Evolutionary conservation across 495 filamentous ascomycete species (phyloP).

Genomic region (Xylaria castorea): DNA sequence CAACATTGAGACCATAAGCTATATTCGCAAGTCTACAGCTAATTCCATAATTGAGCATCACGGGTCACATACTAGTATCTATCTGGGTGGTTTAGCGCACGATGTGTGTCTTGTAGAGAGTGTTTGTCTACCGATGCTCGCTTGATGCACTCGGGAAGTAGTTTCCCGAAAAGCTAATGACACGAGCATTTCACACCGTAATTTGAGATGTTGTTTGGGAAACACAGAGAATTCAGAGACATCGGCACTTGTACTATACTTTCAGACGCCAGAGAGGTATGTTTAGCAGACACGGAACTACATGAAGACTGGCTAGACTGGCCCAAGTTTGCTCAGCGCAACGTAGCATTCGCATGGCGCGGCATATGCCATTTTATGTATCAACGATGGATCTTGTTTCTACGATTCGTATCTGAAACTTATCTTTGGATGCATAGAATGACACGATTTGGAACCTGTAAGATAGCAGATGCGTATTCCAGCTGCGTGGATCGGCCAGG

Average conservation of each 20-base stretch:
- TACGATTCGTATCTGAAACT: conserved; percentile 8
- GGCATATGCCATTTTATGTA: conserved; percentile 21
- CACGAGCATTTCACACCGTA: not conserved
- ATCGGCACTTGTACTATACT: conserved; percentile 12
- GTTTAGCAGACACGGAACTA: conserved; percentile 15
- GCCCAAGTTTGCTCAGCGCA: conserved; percentile 19
- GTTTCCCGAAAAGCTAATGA: conserved; percentile 4
- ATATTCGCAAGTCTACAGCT: not conserved
- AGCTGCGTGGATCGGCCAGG: conserved; percentile 11
- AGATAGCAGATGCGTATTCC: conserved; percentile 15
- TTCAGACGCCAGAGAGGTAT: conserved; percentile 18
- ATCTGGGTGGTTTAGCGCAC: not conserved
- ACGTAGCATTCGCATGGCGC: conserved; percentile 30
- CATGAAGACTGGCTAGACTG: conserved; percentile 9
- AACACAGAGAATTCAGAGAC: not conserved
- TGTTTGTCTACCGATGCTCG: not conserved
- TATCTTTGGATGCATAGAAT: not conserved
- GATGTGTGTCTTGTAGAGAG: not conserved
- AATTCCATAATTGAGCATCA: not conserved
- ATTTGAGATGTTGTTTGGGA: not conserved
- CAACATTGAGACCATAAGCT: not conserved
- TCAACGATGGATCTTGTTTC: conserved; percentile 11
- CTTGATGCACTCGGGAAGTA: not conserved
- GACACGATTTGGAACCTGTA: conserved; percentile 8
- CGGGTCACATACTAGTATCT: not conserved